Base-by-base conservation (phyloP, 2,329 filamentous ascomycete species). In the Colletotrichum tabaci region DNA sequence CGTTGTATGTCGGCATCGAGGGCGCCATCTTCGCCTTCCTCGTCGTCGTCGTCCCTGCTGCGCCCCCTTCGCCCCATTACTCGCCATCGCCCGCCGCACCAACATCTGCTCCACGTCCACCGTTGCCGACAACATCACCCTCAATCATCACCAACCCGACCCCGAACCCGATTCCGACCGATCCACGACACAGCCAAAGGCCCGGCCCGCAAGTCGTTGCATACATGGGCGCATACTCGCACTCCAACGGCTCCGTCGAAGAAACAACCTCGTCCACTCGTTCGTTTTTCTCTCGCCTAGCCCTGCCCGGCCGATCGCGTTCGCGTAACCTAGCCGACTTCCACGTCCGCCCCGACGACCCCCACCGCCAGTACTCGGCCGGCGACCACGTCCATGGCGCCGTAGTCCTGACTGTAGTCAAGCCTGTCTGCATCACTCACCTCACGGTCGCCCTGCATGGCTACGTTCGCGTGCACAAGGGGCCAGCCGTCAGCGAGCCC, bases 401-500 rank as follows among this genome's bases (percentile, higher is more conserved):
- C 74, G 93, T 96, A 58, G 86, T 94, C 72, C 84, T 96, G 76
- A 92, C 90, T 67, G 88, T 94, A 46, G 84, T 92, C 76, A 94
- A 94, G 80, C 91, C 93, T 21, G 83, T 94, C 73, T 88, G 93
- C 76, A 90, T 96, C 77, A 96, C 94, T 9, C 94, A 96, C 83
- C 86, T 96, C 60, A 93, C 93, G 13, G 92, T 96, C 73, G 89
- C 91, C 72, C 84, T 96, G 65, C 92, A 94, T 79, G 94, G 94
- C 72, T 94, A 91, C 80, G 93, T 94, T 67, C 91, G 93, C 78
- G 93, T 95, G 57, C 94, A 91, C 83, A 94, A 93, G 82, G 92
- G 90, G 75, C 87, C 90, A 47, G 87, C 87, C 58, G 87, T 88
- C 65, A 83, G 85, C 73, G 88, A 87, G 71, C 86, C 87, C 67